Conservation (phyloP, 2,329 filamentous ascomycete species). For the Chaetomium globosum region DNA sequence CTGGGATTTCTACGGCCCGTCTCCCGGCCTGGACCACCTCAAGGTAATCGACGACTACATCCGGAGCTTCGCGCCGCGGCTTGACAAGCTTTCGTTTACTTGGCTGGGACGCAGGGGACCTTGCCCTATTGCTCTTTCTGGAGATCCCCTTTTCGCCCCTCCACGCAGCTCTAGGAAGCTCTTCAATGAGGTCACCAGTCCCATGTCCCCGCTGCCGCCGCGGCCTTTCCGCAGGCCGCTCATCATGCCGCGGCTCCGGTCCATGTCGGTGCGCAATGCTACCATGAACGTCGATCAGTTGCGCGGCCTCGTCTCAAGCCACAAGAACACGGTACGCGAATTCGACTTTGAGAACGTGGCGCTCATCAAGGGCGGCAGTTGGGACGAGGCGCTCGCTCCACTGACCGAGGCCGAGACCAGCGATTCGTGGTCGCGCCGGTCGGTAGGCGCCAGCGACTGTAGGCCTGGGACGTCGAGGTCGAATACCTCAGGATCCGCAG, state of each 20-base stretch:
- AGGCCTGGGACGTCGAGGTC: conserved; percentile 35
- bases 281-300: conserved; percentile 73
- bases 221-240: conserved; percentile 57
- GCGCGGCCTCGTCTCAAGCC: conserved; percentile 65
- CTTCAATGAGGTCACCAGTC: conserved; percentile 65
- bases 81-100: conserved; percentile 73
- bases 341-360: conserved; percentile 79
- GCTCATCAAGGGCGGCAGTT: conserved; percentile 68
- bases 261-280: conserved; percentile 72
- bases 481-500: conserved; percentile 29
- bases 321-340: conserved; percentile 69
- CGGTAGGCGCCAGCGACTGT: conserved; percentile 41
- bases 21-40: conserved; percentile 67
- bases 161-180: conserved; percentile 58
- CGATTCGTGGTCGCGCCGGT: conserved; percentile 50
- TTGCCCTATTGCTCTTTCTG: conserved; percentile 69
- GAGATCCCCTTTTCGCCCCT: conserved; percentile 69
- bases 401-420: conserved; percentile 55
- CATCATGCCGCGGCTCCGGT: conserved; percentile 67
- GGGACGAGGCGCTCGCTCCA: conserved; percentile 80
- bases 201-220: conserved; percentile 64
- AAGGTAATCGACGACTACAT: conserved; percentile 83
- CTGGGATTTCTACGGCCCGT: conserved; percentile 64
- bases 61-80: conserved; percentile 64
- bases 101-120: conserved; percentile 76